phyloP scores from a whole-genome alignment of 345 rosid genomes.

The Noccaea bulbosa region DNA sequence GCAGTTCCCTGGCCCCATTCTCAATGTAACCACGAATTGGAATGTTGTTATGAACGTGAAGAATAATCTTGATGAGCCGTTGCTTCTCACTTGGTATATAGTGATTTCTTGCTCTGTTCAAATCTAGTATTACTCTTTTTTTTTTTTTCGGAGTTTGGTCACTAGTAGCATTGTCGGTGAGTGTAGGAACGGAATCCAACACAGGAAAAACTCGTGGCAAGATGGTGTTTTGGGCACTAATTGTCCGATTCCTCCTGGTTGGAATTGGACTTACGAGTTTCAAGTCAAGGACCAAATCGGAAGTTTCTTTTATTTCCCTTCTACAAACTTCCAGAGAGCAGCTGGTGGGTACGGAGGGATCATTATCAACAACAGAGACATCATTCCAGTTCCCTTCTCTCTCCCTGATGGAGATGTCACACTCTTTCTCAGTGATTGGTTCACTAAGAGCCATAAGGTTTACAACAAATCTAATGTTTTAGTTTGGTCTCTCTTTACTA shows the following conservation, averaged over 20 bases:
- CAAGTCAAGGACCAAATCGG: slow-evolving; percentile 94
- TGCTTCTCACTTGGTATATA: slow-evolving; percentile 75
- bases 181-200: slow-evolving; percentile 76
- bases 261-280: slow-evolving; percentile 86
- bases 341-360: slow-evolving; percentile 85
- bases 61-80: slow-evolving; percentile 72
- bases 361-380: slow-evolving; percentile 64
- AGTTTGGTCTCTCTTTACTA: slow-evolving; percentile 6
- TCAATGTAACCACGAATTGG: slow-evolving; percentile 78
- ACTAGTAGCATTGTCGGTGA: not conserved
- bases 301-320: slow-evolving; percentile 80
- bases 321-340: slow-evolving; percentile 67
- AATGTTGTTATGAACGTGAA: slow-evolving; percentile 70
- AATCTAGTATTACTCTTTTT: not conserved
- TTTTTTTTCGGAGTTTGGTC: not conserved
- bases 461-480: slow-evolving; percentile 1
- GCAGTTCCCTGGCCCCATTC: slow-evolving; percentile 73
- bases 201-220: slow-evolving; percentile 88
- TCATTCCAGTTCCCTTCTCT: slow-evolving; percentile 69
- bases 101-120: not conserved
- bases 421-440: slow-evolving; percentile 80
- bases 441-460: slow-evolving; percentile 79
- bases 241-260: slow-evolving; percentile 83
- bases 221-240: slow-evolving; percentile 89
- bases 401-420: slow-evolving; percentile 79